Percentiles rank a stretch among this genome's conserved stretches.
phyloP scores from a whole-genome alignment of 352 stramenopile species.

The Blastocystis sp. region DNA sequence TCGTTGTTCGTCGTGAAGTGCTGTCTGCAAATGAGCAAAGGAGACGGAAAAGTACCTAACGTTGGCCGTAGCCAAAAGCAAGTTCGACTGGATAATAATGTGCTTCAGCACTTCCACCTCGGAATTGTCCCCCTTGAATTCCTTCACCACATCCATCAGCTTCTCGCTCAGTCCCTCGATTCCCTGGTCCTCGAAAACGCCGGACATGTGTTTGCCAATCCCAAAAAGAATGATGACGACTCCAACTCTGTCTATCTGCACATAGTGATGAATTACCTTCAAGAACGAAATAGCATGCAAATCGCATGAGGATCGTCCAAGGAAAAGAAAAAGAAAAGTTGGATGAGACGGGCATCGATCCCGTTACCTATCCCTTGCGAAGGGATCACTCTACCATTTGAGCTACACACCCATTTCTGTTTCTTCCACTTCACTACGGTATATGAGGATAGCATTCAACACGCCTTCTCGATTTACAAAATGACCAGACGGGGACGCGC shows the following conservation, averaged over 20 bases:
- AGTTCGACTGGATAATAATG: conserved; percentile 16
- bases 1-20: conserved; percentile 39
- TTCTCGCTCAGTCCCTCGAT: conserved; percentile 20
- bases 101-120: conserved; percentile 45
- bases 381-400: conserved; percentile 70
- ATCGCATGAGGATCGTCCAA: not conserved
- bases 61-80: conserved; percentile 50
- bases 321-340: conserved; percentile 63
- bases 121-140: conserved; percentile 31
- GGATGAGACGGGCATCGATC: conserved; percentile 70
- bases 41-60: conserved; percentile 12
- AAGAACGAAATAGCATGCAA: conserved; percentile 13
- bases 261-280: not conserved
- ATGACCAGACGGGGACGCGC: not conserved
- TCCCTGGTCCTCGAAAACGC: not conserved
- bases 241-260: not conserved
- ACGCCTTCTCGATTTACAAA: not conserved
- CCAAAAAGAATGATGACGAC: not conserved
- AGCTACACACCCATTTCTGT: conserved; percentile 67
- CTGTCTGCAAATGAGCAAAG: not conserved
- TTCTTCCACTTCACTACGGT: not conserved
- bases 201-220: not conserved
- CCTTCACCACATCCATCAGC: conserved; percentile 28
- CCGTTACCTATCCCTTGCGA: conserved; percentile 69
- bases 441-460: not conserved